Conservation (phyloP, 2,329 filamentous ascomycete genomes). For the Colletotrichum acutatum region DNA sequence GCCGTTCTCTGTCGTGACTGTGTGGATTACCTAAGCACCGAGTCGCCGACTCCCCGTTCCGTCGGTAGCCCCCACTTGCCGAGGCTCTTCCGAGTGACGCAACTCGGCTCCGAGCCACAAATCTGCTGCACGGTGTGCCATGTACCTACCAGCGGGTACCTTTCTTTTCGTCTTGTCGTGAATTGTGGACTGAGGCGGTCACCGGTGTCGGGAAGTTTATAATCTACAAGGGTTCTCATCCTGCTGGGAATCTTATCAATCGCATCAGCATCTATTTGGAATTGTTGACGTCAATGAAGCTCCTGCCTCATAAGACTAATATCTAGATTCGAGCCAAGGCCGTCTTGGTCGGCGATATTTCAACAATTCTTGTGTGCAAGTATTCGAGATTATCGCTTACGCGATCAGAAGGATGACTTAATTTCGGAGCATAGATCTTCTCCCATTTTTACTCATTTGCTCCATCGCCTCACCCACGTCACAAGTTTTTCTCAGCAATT, state of each 20-base stretch:
- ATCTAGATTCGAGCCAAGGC: not conserved
- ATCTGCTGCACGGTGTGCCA: not conserved
- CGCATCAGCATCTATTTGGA: not conserved
- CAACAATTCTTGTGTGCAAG: not conserved
- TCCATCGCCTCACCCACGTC: too few relatives aligned
- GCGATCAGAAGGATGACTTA: too few relatives aligned
- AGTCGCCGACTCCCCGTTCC: not conserved
- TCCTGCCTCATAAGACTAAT: not conserved
- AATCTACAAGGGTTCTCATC: constrained; percentile 24
- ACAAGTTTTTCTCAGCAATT: too few relatives aligned
- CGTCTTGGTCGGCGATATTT: not conserved
- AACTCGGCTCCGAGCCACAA: constrained; percentile 19
- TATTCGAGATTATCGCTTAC: too few relatives aligned
- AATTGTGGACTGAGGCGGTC: not conserved
- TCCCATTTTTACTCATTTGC: too few relatives aligned
- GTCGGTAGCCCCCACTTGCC: constrained; percentile 22
- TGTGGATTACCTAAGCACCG: constrained; percentile 25
- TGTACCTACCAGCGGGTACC: not conserved
- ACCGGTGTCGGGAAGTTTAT: constrained; percentile 17
- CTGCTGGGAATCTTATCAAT: not conserved
- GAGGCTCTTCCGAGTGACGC: constrained; percentile 29
- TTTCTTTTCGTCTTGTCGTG: too few relatives aligned
- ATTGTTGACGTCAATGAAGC: constrained; percentile 20
- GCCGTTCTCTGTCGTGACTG: not conserved
- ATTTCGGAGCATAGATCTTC: too few relatives aligned